A percentile compares a stretch with the other conserved stretches of the same genome.
These are phyloP conservation scores for Clavispora phyllophila DNA, from an alignment of 805 yeast genomes.

Conservation along the genomic window DNA sequence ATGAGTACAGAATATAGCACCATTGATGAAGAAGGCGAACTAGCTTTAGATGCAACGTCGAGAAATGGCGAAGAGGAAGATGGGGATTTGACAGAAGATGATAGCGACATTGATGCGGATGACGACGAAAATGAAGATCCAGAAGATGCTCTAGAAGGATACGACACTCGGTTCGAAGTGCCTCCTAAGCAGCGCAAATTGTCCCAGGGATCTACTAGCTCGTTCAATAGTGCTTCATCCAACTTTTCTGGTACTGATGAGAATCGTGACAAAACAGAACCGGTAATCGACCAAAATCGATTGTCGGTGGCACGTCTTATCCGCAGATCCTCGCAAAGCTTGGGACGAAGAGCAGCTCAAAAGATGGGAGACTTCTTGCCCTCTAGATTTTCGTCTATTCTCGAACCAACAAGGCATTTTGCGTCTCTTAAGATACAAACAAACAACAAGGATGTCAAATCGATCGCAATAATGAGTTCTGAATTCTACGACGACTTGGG, in stretches of 20 bases:
- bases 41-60: slow-evolving; percentile 11
- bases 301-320: slow-evolving; percentile 71
- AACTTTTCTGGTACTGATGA: slow-evolving; percentile 18
- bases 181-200: slow-evolving; percentile 31
- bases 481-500: slow-evolving; percentile 28
- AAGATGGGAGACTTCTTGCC: slow-evolving; percentile 87
- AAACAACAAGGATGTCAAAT: slow-evolving; percentile 35
- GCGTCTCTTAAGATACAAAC: slow-evolving; percentile 70
- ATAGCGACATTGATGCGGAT: slow-evolving; percentile 25
- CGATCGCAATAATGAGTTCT: slow-evolving; percentile 42
- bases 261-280: slow-evolving; percentile 39
- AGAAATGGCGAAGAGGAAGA: slow-evolving; percentile 21
- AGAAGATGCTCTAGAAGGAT: slow-evolving; percentile 20
- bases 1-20: slow-evolving; percentile 18
- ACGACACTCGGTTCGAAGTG: slow-evolving; percentile 17
- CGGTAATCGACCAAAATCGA: slow-evolving; percentile 66
- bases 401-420: slow-evolving; percentile 89
- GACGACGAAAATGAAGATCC: slow-evolving; percentile 24
- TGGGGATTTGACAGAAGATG: slow-evolving; percentile 19
- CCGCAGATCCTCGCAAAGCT: slow-evolving; percentile 69
- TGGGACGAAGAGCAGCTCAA: slow-evolving; percentile 80
- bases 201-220: slow-evolving; percentile 35
- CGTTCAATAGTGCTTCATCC: slow-evolving; percentile 30
- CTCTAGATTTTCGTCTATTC: slow-evolving; percentile 67
- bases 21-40: slow-evolving; percentile 20